A percentile compares a stretch with the other conserved stretches of the same genome.
These are phyloP conservation scores for Exidia glandulosa DNA, from an alignment of 768 basidiomycete species.

Conservation along the genomic window DNA sequence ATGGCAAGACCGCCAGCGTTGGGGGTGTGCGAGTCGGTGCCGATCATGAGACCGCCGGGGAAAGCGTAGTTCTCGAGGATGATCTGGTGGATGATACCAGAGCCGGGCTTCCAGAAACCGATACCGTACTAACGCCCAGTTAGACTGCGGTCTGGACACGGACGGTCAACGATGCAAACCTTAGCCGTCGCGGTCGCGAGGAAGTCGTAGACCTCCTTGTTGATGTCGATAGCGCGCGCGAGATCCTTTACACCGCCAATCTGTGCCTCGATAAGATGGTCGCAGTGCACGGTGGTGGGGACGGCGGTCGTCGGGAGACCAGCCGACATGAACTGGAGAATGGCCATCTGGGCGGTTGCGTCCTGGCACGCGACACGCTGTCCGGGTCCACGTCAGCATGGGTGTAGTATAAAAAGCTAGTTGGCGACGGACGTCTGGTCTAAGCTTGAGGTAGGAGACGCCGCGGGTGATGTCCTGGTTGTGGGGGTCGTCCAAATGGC, in stretches of 20 bases:
- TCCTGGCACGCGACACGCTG: slow-evolving; percentile 87
- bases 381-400: background rate
- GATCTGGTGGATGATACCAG: slow-evolving; percentile 98
- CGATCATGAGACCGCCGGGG: slow-evolving; percentile 99
- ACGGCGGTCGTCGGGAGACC: slow-evolving; percentile 97
- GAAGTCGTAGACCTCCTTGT: slow-evolving; percentile 99
- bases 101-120: slow-evolving; percentile 99
- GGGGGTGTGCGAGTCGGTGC: slow-evolving; percentile 98
- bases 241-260: slow-evolving; percentile 90
- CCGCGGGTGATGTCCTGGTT: slow-evolving; percentile 88
- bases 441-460: slow-evolving; percentile 89
- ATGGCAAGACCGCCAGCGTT: slow-evolving; percentile 99
- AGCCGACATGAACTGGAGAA: slow-evolving; percentile 99
- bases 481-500: slow-evolving; percentile 91
- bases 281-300: slow-evolving; percentile 97
- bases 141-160: background rate
- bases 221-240: slow-evolving; percentile 80
- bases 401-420: background rate
- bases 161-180: slow-evolving; percentile 27
- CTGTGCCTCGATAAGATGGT: slow-evolving; percentile 98
- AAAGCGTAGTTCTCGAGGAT: slow-evolving; percentile 99
- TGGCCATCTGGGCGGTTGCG: slow-evolving; percentile 96
- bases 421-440: slow-evolving; percentile 76
- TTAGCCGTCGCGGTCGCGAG: slow-evolving; percentile 94
- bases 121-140: slow-evolving; percentile 69